Percentiles rank a stretch among this genome's conserved stretches.
Conservation (phyloP, 768 basidiomycete species). For the Jaapia argillacea region DNA sequence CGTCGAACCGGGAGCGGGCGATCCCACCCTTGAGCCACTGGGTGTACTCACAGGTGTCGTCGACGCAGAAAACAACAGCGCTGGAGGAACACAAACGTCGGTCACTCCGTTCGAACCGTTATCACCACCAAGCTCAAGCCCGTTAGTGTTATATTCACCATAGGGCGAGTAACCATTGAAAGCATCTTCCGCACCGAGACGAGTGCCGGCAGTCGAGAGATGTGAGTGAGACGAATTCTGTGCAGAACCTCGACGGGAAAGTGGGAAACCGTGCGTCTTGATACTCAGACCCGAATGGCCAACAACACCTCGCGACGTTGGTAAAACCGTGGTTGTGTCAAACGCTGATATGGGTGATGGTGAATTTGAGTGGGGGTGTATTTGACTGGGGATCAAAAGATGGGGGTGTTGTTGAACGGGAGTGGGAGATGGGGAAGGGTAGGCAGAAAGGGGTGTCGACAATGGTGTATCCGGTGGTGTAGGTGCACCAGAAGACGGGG, state of each 20-base stretch:
- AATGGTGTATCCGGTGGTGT: slow-evolving; percentile 36
- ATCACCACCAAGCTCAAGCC: slow-evolving; percentile 10
- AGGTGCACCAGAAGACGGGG: slow-evolving; percentile 23
- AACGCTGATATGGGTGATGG: slow-evolving; percentile 35
- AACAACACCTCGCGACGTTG: no score
- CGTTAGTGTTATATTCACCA: slow-evolving; percentile 5
- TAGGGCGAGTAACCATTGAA: slow-evolving; percentile 45
- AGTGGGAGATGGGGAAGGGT: slow-evolving; percentile 13
- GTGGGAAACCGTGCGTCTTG: no score
- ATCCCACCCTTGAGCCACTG: slow-evolving; percentile 32
- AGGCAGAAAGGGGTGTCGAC: slow-evolving; percentile 29
- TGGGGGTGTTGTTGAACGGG: no score
- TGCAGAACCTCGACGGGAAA: no score
- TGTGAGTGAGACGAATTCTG: neutral
- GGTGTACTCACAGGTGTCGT: slow-evolving; percentile 40
- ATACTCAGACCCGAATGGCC: no score
- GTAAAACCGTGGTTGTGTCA: slow-evolving; percentile 30
- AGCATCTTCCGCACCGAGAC: slow-evolving; percentile 33
- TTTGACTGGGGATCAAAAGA: no score
- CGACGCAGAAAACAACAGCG: slow-evolving; percentile 42
- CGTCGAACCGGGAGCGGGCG: slow-evolving; percentile 21
- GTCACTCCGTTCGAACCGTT: slow-evolving; percentile 22
- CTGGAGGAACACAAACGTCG: slow-evolving; percentile 53
- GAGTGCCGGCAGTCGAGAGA: slow-evolving; percentile 10
- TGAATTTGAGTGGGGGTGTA: slow-evolving; percentile 15